These are phyloP conservation scores for Byssochlamys sp. DNA, from an alignment of 2,329 filamentous ascomycete species.

Conservation along the genomic window DNA sequence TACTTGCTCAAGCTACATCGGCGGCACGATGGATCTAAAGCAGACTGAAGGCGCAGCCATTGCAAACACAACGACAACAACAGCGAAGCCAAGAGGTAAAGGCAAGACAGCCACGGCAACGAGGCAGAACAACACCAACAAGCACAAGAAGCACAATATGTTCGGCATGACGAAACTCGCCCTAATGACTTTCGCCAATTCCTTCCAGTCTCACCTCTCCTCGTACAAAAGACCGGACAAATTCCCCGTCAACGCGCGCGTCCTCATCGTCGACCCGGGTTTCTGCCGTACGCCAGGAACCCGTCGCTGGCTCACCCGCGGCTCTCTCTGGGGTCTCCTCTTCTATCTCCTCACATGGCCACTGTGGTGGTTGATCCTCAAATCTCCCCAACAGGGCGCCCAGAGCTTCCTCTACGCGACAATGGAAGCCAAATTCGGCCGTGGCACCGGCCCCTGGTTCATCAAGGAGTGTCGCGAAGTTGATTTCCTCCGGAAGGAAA, in stretches of 20 bases:
- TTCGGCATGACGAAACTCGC: conserved; percentile 62
- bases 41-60: conserved; percentile 6
- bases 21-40: conserved; percentile 53
- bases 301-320: conserved; percentile 74
- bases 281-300: conserved; percentile 76
- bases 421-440: conserved; percentile 66
- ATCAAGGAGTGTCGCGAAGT: conserved; percentile 84
- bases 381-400: conserved; percentile 71
- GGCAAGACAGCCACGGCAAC: conserved; percentile 14
- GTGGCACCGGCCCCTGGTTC: conserved; percentile 57
- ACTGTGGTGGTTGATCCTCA: conserved; percentile 77
- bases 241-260: conserved; percentile 69
- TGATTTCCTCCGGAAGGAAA: conserved; percentile 60
- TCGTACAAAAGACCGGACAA: conserved; percentile 75
- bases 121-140: conserved; percentile 3
- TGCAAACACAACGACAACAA: not conserved
- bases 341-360: conserved; percentile 70
- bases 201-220: conserved; percentile 86
- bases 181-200: conserved; percentile 76
- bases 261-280: conserved; percentile 81
- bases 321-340: conserved; percentile 68
- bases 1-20: conserved; percentile 81
- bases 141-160: conserved; percentile 27
- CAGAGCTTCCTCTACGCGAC: conserved; percentile 77
- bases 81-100: conserved; percentile 36